These are phyloP conservation scores for Hanseniaspora thailandica DNA, from an alignment of 805 yeast species.

Conservation along the genomic window DNA sequence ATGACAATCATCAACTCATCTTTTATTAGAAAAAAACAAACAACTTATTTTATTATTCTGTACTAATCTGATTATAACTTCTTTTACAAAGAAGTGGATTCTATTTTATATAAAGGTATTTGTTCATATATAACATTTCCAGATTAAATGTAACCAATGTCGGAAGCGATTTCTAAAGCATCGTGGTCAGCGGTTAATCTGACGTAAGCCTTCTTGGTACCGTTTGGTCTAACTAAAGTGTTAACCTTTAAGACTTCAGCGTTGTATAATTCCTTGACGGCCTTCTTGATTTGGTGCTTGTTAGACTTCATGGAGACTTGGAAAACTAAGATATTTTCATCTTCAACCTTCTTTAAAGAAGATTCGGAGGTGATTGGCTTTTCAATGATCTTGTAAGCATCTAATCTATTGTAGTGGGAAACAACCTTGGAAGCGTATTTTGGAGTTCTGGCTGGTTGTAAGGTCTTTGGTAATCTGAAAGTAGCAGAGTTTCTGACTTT, in stretches of 20 bases:
- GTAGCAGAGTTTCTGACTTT: constrained; percentile 92
- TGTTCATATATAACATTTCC: constrained; percentile 9
- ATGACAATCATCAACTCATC: too few species aligned
- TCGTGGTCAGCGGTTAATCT: constrained; percentile 98
- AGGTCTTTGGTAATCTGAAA: constrained; percentile 96
- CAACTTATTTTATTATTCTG: not conserved
- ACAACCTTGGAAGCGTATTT: constrained; percentile 90
- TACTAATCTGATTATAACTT: not conserved
- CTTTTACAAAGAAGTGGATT: not conserved
- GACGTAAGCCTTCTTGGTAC: constrained; percentile 99
- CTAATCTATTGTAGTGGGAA: constrained; percentile 95
- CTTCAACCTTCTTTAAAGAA: constrained; percentile 99
- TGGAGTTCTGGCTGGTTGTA: constrained; percentile 87
- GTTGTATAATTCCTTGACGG: constrained; percentile 95
- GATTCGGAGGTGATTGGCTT: constrained; percentile 96
- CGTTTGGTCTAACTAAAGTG: constrained; percentile 97
- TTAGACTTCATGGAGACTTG: constrained; percentile 93
- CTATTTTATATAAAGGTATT: not conserved
- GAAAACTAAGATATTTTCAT: constrained; percentile 97
- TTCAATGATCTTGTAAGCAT: constrained; percentile 86
- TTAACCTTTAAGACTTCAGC: constrained; percentile 89
- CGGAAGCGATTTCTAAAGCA: constrained; percentile 99
- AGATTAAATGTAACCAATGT: constrained; percentile 92
- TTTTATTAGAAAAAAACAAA: not conserved
- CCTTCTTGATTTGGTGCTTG: constrained; percentile 97